Evolutionary conservation across 257 asterid genomes (phyloP).

Genomic region (Nicotiana obtusifolia): DNA sequence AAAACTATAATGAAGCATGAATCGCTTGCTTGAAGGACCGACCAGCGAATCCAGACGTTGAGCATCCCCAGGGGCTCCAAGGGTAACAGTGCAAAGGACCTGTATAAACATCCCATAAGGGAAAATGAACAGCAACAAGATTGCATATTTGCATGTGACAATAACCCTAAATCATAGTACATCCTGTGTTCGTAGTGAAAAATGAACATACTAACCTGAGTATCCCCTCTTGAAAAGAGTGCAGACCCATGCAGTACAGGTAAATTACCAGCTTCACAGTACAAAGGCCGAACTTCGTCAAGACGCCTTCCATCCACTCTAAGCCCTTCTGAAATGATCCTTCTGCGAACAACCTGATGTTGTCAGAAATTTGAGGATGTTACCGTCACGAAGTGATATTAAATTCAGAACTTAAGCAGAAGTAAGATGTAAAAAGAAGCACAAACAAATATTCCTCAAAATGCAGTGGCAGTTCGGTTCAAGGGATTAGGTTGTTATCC

Average conservation of each 20-base stretch:
- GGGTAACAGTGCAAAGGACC: conserved; percentile 97
- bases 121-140: neutral
- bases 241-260: conserved; percentile 88
- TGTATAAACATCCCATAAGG: conserved; percentile 22
- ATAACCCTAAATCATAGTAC: neutral
- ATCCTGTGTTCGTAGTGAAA: neutral
- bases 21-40: conserved; percentile 90
- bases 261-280: conserved; percentile 85
- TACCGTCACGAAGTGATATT: conserved; percentile 2
- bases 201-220: conserved; percentile 56
- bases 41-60: conserved; percentile 78
- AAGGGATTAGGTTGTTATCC: no score
- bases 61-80: conserved; percentile 98
- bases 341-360: conserved; percentile 75
- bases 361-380: conserved; percentile 20
- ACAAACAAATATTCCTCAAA: neutral
- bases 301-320: conserved; percentile 92
- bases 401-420: neutral
- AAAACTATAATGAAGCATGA: conserved; percentile 96
- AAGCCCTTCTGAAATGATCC: conserved; percentile 76
- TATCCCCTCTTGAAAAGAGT: conserved; percentile 85
- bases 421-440: neutral
- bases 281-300: conserved; percentile 86
- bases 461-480: neutral
- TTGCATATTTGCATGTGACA: conserved; percentile 6